Conservation (phyloP, 169 alveolate species). For the Amoebophrya sp. region DNA sequence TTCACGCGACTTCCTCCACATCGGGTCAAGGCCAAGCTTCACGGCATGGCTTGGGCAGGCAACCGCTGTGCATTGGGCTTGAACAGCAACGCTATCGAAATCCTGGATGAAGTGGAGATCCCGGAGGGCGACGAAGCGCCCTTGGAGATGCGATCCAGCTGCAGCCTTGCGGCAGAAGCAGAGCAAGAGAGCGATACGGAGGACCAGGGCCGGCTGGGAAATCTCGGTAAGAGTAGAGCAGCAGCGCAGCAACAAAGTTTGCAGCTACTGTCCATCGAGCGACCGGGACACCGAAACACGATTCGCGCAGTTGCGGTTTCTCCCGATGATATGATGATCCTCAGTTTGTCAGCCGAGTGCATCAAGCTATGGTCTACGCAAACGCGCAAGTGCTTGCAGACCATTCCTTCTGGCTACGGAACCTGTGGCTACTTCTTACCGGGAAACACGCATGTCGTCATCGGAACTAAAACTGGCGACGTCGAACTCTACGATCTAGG, state of each 20-base stretch:
- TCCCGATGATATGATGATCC: background rate
- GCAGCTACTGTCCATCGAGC: background rate
- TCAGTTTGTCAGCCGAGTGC: background rate
- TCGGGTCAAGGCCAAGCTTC: background rate
- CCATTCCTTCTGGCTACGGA: background rate
- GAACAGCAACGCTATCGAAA: background rate
- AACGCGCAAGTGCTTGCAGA: background rate
- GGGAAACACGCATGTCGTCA: conserved; percentile 12
- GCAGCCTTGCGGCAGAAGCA: no score
- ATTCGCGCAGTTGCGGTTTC: background rate
- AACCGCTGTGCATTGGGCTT: background rate
- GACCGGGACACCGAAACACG: background rate
- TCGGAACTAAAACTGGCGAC: background rate
- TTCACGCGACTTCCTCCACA: background rate
- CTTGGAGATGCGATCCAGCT: no score
- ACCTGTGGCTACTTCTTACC: background rate
- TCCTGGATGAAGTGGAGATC: background rate
- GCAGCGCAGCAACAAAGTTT: no score
- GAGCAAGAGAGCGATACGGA: background rate
- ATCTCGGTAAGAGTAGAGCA: no score
- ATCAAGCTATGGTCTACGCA: background rate
- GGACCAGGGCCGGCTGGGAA: background rate
- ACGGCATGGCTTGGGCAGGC: background rate
- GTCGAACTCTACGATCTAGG: background rate
- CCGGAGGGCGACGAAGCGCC: background rate